phyloP scores from a whole-genome alignment of 2,329 filamentous ascomycete species.

The Aspergillus pseudoviridinutans region DNA sequence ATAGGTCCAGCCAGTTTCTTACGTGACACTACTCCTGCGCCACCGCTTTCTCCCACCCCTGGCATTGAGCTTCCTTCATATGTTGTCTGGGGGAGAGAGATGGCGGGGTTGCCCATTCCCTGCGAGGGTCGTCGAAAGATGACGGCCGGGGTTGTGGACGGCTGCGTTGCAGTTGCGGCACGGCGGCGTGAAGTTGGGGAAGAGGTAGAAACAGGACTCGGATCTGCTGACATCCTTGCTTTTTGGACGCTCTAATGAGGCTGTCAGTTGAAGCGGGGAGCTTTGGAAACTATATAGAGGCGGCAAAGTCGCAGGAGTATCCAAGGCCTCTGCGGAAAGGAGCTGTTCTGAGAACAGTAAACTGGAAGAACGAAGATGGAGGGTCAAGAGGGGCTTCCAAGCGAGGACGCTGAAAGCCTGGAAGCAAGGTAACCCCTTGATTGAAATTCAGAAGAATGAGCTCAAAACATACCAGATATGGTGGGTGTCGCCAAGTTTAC shows the following conservation, averaged over 20 bases:
- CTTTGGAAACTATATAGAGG: neutral
- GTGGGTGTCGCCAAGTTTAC: neutral
- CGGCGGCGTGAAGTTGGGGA: conserved; percentile 31
- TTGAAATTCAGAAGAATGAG: conserved; percentile 16
- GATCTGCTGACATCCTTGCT: conserved; percentile 36
- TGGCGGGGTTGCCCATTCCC: conserved; percentile 43
- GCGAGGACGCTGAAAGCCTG: neutral
- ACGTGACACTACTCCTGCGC: conserved; percentile 40
- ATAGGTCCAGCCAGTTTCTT: conserved; percentile 7
- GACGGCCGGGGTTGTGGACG: conserved; percentile 32
- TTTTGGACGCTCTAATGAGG: neutral
- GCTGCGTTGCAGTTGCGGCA: conserved; percentile 25
- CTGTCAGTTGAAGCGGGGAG: neutral
- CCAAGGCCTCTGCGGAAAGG: neutral
- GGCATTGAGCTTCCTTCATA: conserved; percentile 23
- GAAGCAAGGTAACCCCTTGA: conserved; percentile 24
- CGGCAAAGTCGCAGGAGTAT: neutral
- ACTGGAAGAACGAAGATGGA: neutral
- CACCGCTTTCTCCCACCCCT: conserved; percentile 30
- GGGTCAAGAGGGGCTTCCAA: neutral
- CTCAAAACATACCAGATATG: conserved; percentile 23
- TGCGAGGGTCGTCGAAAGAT: conserved; percentile 46
- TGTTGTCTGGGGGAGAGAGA: conserved; percentile 27
- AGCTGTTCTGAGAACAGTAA: neutral
- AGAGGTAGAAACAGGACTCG: conserved; percentile 40